These are phyloP conservation scores for Fraxinus excelsior DNA, from an alignment of 257 asterid genomes.

Conservation along the genomic window DNA sequence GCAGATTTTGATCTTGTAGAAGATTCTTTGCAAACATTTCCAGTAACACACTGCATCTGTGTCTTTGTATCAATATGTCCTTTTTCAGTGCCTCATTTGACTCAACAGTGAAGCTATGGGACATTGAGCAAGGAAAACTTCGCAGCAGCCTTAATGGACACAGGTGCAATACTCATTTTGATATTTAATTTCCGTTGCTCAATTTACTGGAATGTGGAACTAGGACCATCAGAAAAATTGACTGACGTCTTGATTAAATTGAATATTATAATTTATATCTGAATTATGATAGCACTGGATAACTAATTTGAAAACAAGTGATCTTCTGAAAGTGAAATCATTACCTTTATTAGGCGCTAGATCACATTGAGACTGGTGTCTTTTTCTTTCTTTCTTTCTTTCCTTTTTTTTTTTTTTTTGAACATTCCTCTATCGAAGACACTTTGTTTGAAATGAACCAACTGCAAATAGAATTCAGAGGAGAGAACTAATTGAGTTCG, in stretches of 20 bases:
- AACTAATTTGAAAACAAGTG: too few species aligned
- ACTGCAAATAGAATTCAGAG: not conserved
- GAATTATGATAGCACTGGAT: not conserved
- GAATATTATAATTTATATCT: not conserved
- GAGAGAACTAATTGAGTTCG: not conserved
- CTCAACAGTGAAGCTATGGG: conserved; percentile 43
- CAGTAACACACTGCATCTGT: not conserved
- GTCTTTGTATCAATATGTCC: not conserved
- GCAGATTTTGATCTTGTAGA: not conserved
- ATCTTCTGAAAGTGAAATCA: not conserved
- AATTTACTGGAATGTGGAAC: not conserved
- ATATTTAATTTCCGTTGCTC: not conserved
- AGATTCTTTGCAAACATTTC: not conserved
- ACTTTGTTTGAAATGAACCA: not conserved
- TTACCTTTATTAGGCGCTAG: too few species aligned
- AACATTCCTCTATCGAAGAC: not conserved
- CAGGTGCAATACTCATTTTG: conserved; percentile 21
- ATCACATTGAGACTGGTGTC: not conserved
- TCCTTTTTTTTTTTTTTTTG: too few species aligned
- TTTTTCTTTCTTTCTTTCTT: not conserved
- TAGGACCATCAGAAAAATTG: not conserved
- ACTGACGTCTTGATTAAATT: not conserved
- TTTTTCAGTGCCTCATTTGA: conserved; percentile 39
- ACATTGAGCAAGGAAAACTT: conserved; percentile 30
- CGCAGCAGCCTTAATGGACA: conserved; percentile 33